Evolutionary conservation across 2,329 filamentous ascomycete genomes (phyloP).

Genomic region (Cordyceps javanica): DNA sequence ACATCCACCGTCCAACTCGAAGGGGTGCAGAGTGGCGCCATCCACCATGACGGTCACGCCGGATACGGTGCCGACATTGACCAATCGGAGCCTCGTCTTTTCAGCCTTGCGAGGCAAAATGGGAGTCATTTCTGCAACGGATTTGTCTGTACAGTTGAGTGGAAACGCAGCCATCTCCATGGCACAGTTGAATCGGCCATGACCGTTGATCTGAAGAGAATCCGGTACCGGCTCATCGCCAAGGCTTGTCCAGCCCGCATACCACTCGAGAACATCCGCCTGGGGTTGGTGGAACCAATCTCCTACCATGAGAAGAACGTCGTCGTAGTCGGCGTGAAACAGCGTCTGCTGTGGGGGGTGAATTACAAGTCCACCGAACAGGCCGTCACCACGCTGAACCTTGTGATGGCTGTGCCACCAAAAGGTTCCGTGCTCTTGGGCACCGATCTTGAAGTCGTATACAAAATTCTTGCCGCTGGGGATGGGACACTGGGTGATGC

Average conservation of each 20-base stretch:
- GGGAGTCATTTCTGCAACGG: slow-evolving; percentile 13
- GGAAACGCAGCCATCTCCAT: slow-evolving; percentile 22
- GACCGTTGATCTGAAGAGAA: slow-evolving; percentile 31
- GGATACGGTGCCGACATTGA: slow-evolving; percentile 21
- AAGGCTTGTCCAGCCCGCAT: slow-evolving; percentile 26
- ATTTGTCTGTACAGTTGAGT: slow-evolving; percentile 16
- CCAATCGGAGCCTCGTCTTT: slow-evolving; percentile 16
- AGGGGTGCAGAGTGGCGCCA: slow-evolving; percentile 18
- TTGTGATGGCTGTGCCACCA: slow-evolving; percentile 58
- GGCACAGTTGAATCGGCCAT: slow-evolving; percentile 25
- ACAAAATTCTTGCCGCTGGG: slow-evolving; percentile 27
- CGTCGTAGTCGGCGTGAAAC: slow-evolving; percentile 27
- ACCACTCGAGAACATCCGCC: slow-evolving; percentile 27
- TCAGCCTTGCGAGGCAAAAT: slow-evolving; percentile 13
- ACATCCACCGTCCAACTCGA: slow-evolving; percentile 19
- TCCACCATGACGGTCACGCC: slow-evolving; percentile 18
- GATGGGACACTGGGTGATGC: slow-evolving; percentile 36
- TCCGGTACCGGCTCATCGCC: slow-evolving; percentile 35
- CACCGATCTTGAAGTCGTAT: slow-evolving; percentile 46
- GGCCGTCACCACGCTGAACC: slow-evolving; percentile 43
- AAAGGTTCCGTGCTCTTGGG: slow-evolving; percentile 47
- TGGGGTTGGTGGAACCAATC: slow-evolving; percentile 33
- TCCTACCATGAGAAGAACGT: slow-evolving; percentile 46
- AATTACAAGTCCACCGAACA: slow-evolving; percentile 53
- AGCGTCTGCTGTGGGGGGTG: slow-evolving; percentile 36